phyloP scores from a whole-genome alignment of 352 stramenopile species.

The Pythium brachiatum region DNA sequence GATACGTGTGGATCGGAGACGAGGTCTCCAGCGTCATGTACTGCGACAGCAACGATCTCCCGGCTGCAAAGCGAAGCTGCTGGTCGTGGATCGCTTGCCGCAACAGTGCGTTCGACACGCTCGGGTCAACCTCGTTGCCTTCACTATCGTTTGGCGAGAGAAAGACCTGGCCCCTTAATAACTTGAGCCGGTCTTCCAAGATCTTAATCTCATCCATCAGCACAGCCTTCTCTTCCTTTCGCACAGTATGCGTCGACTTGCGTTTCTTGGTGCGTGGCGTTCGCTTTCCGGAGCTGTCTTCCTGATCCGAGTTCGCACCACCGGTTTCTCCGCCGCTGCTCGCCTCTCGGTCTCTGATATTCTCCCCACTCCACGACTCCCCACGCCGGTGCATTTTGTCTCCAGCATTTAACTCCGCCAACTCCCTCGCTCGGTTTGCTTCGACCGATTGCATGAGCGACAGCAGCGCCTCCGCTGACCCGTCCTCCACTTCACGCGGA shows the following conservation, averaged over 20 bases:
- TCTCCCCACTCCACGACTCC: not conserved
- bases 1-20: constrained; percentile 22
- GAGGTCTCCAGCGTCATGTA: constrained; percentile 18
- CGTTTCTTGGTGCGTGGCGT: constrained; percentile 17
- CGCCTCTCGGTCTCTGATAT: not conserved
- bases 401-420: not conserved
- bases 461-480: constrained; percentile 18
- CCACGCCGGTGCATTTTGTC: not conserved
- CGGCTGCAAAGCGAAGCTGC: constrained; percentile 22
- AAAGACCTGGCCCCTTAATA: constrained; percentile 23
- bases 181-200: constrained; percentile 16
- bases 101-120: constrained; percentile 19
- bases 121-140: constrained; percentile 8
- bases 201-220: constrained; percentile 14
- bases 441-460: constrained; percentile 21
- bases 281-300: not conserved
- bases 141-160: constrained; percentile 7
- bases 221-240: constrained; percentile 25
- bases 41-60: constrained; percentile 22
- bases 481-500: not conserved
- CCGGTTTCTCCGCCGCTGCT: constrained; percentile 2
- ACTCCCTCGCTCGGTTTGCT: not conserved
- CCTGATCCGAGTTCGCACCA: constrained; percentile 3
- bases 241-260: constrained; percentile 25
- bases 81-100: constrained; percentile 24